A percentile compares a stretch with the other conserved stretches of the same genome.
Conservation (phyloP, 768 basidiomycete species). For the Obba rivulosa region DNA sequence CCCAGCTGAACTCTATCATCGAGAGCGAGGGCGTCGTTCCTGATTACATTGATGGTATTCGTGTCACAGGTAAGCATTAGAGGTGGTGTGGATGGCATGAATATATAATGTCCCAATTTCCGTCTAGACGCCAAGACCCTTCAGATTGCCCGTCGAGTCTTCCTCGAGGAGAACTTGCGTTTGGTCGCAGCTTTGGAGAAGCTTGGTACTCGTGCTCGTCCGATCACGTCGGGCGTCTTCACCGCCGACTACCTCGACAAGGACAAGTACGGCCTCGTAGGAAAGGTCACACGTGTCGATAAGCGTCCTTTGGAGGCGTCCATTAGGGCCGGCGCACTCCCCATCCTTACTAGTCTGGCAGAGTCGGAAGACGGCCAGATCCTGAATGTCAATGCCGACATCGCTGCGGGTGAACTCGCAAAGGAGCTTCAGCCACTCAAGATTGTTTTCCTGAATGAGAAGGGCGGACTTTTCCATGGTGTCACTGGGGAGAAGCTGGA, state of each 20-base stretch:
- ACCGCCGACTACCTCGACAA: conserved; percentile 95
- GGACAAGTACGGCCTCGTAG: conserved; percentile 92
- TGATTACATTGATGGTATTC: conserved; percentile 96
- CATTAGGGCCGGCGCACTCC: conserved; percentile 92
- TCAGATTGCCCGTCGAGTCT: conserved; percentile 90
- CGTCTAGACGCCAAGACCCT: conserved; percentile 84
- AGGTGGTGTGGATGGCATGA: neutral
- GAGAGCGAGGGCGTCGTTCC: conserved; percentile 91
- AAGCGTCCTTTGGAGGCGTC: conserved; percentile 96
- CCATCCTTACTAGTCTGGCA: conserved; percentile 91
- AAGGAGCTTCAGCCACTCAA: conserved; percentile 98
- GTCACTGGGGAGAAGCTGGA: conserved; percentile 94
- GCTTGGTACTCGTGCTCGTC: conserved; percentile 93
- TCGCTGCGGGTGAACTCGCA: conserved; percentile 95
- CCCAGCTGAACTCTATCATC: conserved; percentile 91
- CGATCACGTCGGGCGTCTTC: conserved; percentile 97
- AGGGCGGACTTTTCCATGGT: conserved; percentile 97
- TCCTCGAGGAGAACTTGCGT: conserved; percentile 95
- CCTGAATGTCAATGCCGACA: conserved; percentile 97
- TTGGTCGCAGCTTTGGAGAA: conserved; percentile 90
- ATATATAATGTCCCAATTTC: neutral
- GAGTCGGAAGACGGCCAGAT: conserved; percentile 97
- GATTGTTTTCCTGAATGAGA: conserved; percentile 97
- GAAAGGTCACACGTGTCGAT: conserved; percentile 91
- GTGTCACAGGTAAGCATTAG: conserved; percentile 76